phyloP scores from a whole-genome alignment of 805 yeast genomes.

The Candida arabinofermentans region DNA sequence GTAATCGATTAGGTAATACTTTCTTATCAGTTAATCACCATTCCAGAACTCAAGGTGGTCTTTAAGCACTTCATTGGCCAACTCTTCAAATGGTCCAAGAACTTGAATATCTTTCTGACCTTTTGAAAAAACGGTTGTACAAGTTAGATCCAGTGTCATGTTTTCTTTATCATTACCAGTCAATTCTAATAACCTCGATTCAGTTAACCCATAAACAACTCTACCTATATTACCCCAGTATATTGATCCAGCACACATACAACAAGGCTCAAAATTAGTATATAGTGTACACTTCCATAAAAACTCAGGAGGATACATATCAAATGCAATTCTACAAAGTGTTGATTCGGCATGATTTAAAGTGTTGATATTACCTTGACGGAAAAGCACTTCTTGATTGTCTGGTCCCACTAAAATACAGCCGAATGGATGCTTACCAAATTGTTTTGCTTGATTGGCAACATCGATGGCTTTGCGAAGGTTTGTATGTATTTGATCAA shows the following conservation, averaged over 20 bases:
- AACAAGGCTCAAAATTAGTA: slow-evolving; percentile 30
- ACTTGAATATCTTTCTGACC: slow-evolving; percentile 29
- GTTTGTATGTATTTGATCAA: slow-evolving; percentile 2
- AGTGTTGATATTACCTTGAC: slow-evolving; percentile 28
- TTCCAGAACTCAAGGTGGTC: slow-evolving; percentile 27
- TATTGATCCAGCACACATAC: slow-evolving; percentile 29
- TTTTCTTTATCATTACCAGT: slow-evolving; percentile 26
- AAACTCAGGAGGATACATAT: slow-evolving; percentile 16
- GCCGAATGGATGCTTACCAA: slow-evolving; percentile 29
- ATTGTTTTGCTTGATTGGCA: slow-evolving; percentile 18
- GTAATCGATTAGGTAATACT: too few relatives aligned
- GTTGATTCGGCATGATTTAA: slow-evolving; percentile 29
- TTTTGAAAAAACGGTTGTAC: slow-evolving; percentile 15
- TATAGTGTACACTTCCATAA: slow-evolving; percentile 29
- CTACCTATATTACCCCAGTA: slow-evolving; percentile 30
- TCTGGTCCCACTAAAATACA: slow-evolving; percentile 26
- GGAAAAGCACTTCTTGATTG: slow-evolving; percentile 18
- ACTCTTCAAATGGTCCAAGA: slow-evolving; percentile 23
- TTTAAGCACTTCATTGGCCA: slow-evolving; percentile 17
- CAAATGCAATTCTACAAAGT: slow-evolving; percentile 21
- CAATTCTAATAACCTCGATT: slow-evolving; percentile 15
- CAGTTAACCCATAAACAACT: slow-evolving; percentile 24
- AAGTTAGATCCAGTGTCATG: slow-evolving; percentile 24
- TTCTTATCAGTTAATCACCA: background rate
- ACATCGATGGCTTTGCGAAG: slow-evolving; percentile 13